phyloP scores from a whole-genome alignment of 345 rosid species.

The Populus deltoides region DNA sequence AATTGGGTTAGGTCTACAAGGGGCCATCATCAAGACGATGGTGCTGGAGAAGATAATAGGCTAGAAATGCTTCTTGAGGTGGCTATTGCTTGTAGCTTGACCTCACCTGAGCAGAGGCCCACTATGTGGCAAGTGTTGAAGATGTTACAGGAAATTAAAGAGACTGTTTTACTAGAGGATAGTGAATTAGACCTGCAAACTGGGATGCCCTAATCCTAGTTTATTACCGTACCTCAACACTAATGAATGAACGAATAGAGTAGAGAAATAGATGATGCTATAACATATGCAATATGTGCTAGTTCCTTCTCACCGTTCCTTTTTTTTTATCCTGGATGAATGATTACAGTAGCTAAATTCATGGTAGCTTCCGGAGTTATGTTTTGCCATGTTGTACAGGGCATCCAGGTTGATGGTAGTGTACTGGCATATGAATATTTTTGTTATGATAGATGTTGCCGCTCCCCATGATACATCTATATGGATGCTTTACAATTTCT shows the following conservation, averaged over 20 bases:
- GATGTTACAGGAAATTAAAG: conserved; percentile 90
- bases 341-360: neutral
- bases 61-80: conserved; percentile 75
- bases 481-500: neutral
- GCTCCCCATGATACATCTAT: neutral
- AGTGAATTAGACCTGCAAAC: conserved; percentile 38
- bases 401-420: neutral
- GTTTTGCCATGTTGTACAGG: neutral
- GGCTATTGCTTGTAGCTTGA: conserved; percentile 58
- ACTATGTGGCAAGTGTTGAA: conserved; percentile 96
- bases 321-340: too few species aligned
- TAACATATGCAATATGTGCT: neutral
- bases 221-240: neutral
- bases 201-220: conserved; percentile 20
- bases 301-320: too few species aligned
- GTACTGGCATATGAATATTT: too few species aligned
- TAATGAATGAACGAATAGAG: neutral
- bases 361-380: neutral
- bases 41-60: conserved; percentile 47
- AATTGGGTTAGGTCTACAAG: conserved; percentile 60
- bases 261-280: neutral
- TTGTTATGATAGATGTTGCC: neutral
- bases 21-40: conserved; percentile 41
- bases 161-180: conserved; percentile 57
- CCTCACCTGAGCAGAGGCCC: conserved; percentile 84